Conservation (phyloP, 306 rosid species). For the Citrullus amarus region DNA sequence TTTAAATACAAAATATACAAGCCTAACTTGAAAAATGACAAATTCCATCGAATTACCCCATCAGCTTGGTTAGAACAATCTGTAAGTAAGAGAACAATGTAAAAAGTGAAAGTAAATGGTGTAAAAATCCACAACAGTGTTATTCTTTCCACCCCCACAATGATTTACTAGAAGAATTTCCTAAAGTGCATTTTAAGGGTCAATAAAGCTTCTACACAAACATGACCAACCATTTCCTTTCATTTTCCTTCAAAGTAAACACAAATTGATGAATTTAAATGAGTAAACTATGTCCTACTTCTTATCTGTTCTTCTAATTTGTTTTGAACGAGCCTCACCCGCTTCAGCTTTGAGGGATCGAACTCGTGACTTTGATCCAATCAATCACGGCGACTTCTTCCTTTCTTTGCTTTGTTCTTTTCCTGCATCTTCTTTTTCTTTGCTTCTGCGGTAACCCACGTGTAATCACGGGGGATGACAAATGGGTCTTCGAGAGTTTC, state of each 20-base stretch:
- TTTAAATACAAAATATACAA: background rate
- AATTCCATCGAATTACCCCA: background rate
- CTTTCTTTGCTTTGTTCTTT: conserved; percentile 81
- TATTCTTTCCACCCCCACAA: conserved; percentile 24
- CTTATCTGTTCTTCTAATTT: background rate
- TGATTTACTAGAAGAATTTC: conserved; percentile 14
- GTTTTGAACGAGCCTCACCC: background rate
- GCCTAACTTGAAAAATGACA: background rate
- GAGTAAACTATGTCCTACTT: conserved; percentile 3
- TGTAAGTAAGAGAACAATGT: background rate
- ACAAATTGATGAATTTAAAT: conserved; percentile 2
- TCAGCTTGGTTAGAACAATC: background rate
- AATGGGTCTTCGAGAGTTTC: conserved; percentile 81
- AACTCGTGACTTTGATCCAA: conserved; percentile 12
- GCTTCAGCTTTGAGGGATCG: background rate
- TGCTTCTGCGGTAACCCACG: conserved; percentile 77
- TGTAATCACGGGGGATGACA: conserved; percentile 68
- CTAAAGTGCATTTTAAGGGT: conserved; percentile 1
- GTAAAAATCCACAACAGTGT: background rate
- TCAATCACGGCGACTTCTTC: conserved; percentile 46
- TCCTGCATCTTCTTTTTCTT: conserved; percentile 89
- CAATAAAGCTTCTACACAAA: conserved; percentile 10
- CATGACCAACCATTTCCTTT: conserved; percentile 6
- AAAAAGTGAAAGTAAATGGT: background rate
- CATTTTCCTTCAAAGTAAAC: background rate